Evolutionary conservation across 441 rosid genomes (phyloP).

Genomic region (Adansonia gregorii): DNA sequence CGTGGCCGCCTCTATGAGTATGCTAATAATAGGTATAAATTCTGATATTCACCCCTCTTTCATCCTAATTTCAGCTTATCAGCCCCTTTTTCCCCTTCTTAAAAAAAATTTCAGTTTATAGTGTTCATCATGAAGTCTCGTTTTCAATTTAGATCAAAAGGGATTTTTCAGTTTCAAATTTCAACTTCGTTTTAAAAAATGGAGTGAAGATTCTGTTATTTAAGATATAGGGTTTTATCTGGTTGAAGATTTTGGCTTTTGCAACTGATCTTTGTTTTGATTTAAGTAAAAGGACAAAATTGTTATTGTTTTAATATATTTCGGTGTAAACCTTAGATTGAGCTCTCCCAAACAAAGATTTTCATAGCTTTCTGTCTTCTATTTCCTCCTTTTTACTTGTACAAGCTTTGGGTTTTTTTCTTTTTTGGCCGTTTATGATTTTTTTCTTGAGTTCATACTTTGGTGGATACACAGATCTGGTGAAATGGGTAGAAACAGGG

Average conservation of each 20-base stretch:
- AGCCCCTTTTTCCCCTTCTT: neutral
- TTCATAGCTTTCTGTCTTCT: constrained; percentile 47
- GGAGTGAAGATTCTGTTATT: neutral
- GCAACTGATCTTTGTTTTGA: constrained; percentile 35
- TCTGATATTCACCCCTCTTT: neutral
- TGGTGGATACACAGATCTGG: constrained; percentile 68
- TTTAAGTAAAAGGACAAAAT: constrained; percentile 27
- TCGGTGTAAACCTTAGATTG: constrained; percentile 40
- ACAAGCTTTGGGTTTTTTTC: constrained; percentile 18
- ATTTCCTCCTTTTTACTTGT: constrained; percentile 33
- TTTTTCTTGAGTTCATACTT: constrained; percentile 44
- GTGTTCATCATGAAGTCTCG: neutral
- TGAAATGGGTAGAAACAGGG: constrained; percentile 49
- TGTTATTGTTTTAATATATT: neutral
- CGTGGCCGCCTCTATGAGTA: constrained; percentile 98
- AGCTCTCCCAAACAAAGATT: constrained; percentile 51
- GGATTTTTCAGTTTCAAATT: neutral
- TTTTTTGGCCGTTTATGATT: constrained; percentile 35
- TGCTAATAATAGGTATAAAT: constrained; percentile 76
- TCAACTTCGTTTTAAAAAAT: neutral
- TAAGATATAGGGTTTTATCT: neutral
- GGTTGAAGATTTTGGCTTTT: constrained; percentile 20
- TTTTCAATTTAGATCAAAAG: neutral
- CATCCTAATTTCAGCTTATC: constrained; percentile 6
- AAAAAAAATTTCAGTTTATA: neutral